A percentile compares a stretch with the other conserved stretches of the same genome.
These are phyloP conservation scores for Puccinia polysora DNA, from an alignment of 1,284 basidiomycete species.

Conservation along the genomic window DNA sequence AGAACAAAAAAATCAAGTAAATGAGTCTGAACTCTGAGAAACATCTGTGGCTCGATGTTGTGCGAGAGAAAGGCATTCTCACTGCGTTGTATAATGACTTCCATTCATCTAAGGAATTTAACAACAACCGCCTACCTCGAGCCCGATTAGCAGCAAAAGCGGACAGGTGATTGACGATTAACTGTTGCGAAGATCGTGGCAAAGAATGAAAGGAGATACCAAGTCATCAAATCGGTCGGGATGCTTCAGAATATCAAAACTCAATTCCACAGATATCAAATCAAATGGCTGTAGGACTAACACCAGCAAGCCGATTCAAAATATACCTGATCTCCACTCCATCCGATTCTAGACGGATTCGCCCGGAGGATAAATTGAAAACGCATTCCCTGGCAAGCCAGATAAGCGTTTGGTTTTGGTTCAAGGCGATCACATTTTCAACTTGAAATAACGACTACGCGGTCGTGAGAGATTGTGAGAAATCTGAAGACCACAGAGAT, in stretches of 20 bases:
- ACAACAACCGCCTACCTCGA: slow-evolving; percentile 28
- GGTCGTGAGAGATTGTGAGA: neutral
- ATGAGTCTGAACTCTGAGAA: neutral
- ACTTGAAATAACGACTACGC: slow-evolving; percentile 35
- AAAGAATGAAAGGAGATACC: neutral
- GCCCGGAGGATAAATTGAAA: slow-evolving; percentile 12
- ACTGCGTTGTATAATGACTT: slow-evolving; percentile 27
- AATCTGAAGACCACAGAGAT: too few relatives aligned
- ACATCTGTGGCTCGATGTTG: neutral
- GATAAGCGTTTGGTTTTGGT: slow-evolving; percentile 6
- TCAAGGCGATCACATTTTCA: slow-evolving; percentile 20
- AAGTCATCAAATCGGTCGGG: too few relatives aligned
- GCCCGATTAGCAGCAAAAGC: slow-evolving; percentile 38
- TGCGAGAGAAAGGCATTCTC: neutral
- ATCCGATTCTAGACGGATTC: slow-evolving; percentile 8
- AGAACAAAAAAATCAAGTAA: neutral
- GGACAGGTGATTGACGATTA: slow-evolving; percentile 29
- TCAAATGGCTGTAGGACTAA: neutral
- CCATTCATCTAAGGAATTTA: slow-evolving; percentile 36
- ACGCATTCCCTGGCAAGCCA: slow-evolving; percentile 31
- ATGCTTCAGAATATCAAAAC: too few relatives aligned
- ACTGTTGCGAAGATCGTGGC: neutral
- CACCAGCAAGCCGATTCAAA: slow-evolving; percentile 20
- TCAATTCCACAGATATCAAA: too few relatives aligned
- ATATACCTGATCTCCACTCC: slow-evolving; percentile 1